These are phyloP conservation scores for Wickerhamiella alocasiicola DNA, from an alignment of 805 yeast species.

Conservation along the genomic window DNA sequence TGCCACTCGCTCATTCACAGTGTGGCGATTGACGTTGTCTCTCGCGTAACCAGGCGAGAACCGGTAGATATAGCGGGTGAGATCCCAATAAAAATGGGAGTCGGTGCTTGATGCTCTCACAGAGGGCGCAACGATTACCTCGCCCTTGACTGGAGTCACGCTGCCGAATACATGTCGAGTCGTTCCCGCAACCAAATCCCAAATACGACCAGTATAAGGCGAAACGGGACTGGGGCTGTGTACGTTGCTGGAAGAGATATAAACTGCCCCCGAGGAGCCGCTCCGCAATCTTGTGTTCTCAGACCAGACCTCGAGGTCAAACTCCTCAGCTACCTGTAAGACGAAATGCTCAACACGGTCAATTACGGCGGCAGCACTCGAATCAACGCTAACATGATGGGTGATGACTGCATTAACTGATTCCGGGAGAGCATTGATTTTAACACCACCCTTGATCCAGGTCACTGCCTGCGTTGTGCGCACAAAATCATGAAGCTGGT, in stretches of 20 bases:
- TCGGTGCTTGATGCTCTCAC: slow-evolving; percentile 63
- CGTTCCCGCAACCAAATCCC: slow-evolving; percentile 51
- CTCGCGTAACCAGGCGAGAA: slow-evolving; percentile 38
- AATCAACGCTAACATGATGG: slow-evolving; percentile 52
- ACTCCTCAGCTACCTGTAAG: slow-evolving; percentile 33
- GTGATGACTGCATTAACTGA: slow-evolving; percentile 41
- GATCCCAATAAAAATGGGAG: slow-evolving; percentile 50
- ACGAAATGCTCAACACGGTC: slow-evolving; percentile 28
- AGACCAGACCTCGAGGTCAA: slow-evolving; percentile 37
- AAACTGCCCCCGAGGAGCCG: slow-evolving; percentile 34
- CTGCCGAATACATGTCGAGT: slow-evolving; percentile 52
- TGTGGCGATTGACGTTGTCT: slow-evolving; percentile 35
- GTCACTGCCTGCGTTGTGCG: slow-evolving; percentile 60
- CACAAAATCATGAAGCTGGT: slow-evolving; percentile 31
- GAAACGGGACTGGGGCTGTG: slow-evolving; percentile 45
- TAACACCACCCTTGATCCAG: slow-evolving; percentile 57
- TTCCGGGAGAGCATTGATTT: slow-evolving; percentile 69
- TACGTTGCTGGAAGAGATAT: slow-evolving; percentile 23
- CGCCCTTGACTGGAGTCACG: slow-evolving; percentile 22
- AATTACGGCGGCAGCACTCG: slow-evolving; percentile 34
- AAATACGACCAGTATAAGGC: slow-evolving; percentile 33
- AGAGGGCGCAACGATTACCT: slow-evolving; percentile 41
- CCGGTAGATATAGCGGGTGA: slow-evolving; percentile 50
- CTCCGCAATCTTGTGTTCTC: slow-evolving; percentile 24
- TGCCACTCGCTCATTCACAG: slow-evolving; percentile 46